These are phyloP conservation scores for Daedaleopsis sinensis DNA, from an alignment of 768 basidiomycete species.

Conservation along the genomic window DNA sequence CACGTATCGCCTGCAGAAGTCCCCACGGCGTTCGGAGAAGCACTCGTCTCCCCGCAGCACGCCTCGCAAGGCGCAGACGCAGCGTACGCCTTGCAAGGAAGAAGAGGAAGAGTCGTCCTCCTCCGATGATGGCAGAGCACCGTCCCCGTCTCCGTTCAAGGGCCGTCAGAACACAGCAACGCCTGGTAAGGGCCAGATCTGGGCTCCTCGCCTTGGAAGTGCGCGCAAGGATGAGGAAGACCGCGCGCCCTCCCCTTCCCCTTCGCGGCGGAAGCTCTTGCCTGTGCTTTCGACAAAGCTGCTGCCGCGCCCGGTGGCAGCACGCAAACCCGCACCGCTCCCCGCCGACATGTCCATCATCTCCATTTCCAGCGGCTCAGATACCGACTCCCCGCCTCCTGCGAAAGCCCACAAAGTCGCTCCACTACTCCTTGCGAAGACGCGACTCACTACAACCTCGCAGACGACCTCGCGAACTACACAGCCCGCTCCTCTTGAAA, in stretches of 20 bases:
- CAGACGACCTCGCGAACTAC: not conserved
- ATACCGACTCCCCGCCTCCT: conserved; percentile 18
- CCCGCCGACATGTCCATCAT: conserved; percentile 32
- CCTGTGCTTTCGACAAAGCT: not conserved
- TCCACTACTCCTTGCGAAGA: conserved; percentile 31
- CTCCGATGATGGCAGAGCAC: conserved; percentile 1
- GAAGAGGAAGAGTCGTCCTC: conserved; percentile 4
- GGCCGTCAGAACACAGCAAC: conserved; percentile 4
- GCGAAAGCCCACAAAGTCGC: conserved; percentile 8
- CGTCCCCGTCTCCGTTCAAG: conserved; percentile 14
- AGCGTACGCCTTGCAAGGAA: not conserved
- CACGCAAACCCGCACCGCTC: conserved; percentile 2
- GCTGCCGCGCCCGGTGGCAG: not conserved
- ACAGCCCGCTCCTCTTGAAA: not conserved
- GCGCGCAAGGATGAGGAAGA: conserved; percentile 9
- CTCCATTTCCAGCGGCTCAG: conserved; percentile 44
- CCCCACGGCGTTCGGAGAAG: conserved; percentile 33
- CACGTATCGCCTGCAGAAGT: conserved; percentile 30
- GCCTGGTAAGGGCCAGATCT: not conserved
- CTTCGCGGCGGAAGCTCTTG: conserved; percentile 15
- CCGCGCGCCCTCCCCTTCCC: conserved; percentile 28
- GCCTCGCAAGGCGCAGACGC: not conserved
- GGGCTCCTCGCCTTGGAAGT: not conserved
- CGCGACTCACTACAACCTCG: conserved; percentile 8
- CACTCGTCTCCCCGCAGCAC: conserved; percentile 28